Base-by-base conservation (phyloP, 78 protist genomes). In the Diacronema lutheri region DNA sequence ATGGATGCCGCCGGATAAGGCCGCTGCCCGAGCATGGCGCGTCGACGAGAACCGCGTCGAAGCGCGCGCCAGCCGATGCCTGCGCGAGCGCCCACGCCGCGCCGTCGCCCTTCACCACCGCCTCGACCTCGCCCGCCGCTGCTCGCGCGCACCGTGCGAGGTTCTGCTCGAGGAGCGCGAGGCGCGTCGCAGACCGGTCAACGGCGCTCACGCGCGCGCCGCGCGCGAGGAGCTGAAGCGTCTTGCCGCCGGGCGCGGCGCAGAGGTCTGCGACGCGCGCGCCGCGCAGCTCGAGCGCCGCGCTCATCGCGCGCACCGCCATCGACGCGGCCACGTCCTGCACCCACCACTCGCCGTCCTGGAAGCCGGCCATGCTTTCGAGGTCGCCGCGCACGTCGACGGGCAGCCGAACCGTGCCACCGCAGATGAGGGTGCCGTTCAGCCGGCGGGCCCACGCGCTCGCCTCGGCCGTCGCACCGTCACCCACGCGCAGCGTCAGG, bases 21-120 rank as follows among this genome's bases (percentile, higher is more conserved):
- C 92, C 92, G 13, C 71, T 65, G 33, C 92, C 92, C 35, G 76
- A 41, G 90, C 92, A 90, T 56, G 92, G 92, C 16, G 92, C 90
- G 41, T 90, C 92, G 56, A 81, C 61, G 33, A 90, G 29, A 7
- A 90, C 25, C 16, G 31, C 56, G 41, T 89, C 92, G 31, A 83
- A 88, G 60, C 26, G 66, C 35, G 1, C 16, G 66, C 66, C 66
- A 10, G 11, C 66, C 35, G 13, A 1, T 35, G 26, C 11, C 33
- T 11, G 13, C 35, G n/a, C 10, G 13, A 11, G 66, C 66, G 29
- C 66, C 35, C 13, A 11, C 66, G n/a, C 66, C 13, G 11, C 66
- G 66, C 66, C 66, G 33, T 44, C 50, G 3, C 16, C 81, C 19
- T 6, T 3, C 31, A 79, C 25, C 20, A 57, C 31, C 83, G 1